Base-by-base conservation (phyloP, 768 basidiomycete genomes). In the Krasilnikovozyma curviuscula region DNA sequence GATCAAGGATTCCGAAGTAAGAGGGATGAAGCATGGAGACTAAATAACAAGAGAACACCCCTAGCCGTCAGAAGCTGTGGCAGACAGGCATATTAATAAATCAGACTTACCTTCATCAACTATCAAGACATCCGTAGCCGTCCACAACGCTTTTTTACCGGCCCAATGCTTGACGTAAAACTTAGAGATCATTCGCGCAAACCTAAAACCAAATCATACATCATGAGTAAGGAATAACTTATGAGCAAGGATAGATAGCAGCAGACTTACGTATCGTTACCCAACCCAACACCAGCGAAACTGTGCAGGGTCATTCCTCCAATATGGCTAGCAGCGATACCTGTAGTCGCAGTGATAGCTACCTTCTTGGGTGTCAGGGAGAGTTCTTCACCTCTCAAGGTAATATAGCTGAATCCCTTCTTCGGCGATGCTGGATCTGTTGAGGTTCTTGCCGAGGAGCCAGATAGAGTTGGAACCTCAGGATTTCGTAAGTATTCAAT, bases 301-400 rank as follows among this genome's bases (percentile, higher is more conserved):
- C 84, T 89, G 62, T 98, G 91, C 30, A 97, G 73, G 0, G 91
- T 97, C 21, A 83, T 75, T 33, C 93, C 91, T 9, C 91, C 91
- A 42, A 98, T 88, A 56, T 98, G 95, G 63, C 88, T 93, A 5
- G 91, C 91, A 7, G 91, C 91, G 56, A 97, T 93, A 37, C 88
- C 88, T 21, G 89, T 95, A 3, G 86, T 86, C 8, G 93, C 93
- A 3, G 91, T 95, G 50, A 98, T 76, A 10, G 86, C 89, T 19
- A 97, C 75, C 0, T 79, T 79, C 61, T 89, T 84, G 0, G 68
- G 63, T 1, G 68, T 60, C 46, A 21, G 23, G 12, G 25, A 29
- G 16, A 12, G 14, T 23, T 14, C 18, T 23, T 10, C 25, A 25
- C 23, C 12, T 30, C 25, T 13, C 9, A 46, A n/a, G 21, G 8